Evolutionary conservation across 2,329 filamentous ascomycete genomes (phyloP), one percentile per base, ranked within the genome.

Genomic region (Calycina herbarum): DNA sequence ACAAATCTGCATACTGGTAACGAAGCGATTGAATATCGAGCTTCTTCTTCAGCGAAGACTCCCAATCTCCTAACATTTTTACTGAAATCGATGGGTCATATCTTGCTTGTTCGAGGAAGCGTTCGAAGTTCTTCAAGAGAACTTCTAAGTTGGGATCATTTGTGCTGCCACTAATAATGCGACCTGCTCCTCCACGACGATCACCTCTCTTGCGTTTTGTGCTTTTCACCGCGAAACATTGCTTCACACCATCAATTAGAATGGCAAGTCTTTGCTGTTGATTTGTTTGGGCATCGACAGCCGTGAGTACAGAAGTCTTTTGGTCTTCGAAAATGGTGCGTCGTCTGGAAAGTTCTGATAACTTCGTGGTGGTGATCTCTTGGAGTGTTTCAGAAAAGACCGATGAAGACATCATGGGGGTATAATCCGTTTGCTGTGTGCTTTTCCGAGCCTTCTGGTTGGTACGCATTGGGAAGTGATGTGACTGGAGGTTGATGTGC

Each of bases 1-100:
- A 88, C 38, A 89, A 78, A 6, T 79, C 78, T 0, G 85, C 85
- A 71, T 86, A 84, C 20, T 84, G 79, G 69, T 86, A 82, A 65
- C 83, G 85, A 59, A 81, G 78, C n/a, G 80, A 80, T 68, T 85
- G 79, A n/a, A 81, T 77, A 15, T 78, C 73, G 5, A 88, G 69
- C 40, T 82, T 79, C 31, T 78, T 73, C 40, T 79, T 75, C n/a
- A 88, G 71, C 29, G 79, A 76, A 15, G 74, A 68, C 68, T 86
- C 80, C 75, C 82, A 85, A 56, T 79, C 78, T 1, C 72, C 69
- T 6, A 88, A 67, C 24, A 81, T 77, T 24, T 75, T 70, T 11
- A 79, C 70, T 0, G 83, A 82, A 24, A 88, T 78, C 0, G 84
- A 84, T 2, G 80, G 79, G 71, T 88, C 85, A 65, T 83, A 80